Evolutionary conservation across 2,329 filamentous ascomycete genomes (phyloP).

Genomic region (Beauveria sp.): DNA sequence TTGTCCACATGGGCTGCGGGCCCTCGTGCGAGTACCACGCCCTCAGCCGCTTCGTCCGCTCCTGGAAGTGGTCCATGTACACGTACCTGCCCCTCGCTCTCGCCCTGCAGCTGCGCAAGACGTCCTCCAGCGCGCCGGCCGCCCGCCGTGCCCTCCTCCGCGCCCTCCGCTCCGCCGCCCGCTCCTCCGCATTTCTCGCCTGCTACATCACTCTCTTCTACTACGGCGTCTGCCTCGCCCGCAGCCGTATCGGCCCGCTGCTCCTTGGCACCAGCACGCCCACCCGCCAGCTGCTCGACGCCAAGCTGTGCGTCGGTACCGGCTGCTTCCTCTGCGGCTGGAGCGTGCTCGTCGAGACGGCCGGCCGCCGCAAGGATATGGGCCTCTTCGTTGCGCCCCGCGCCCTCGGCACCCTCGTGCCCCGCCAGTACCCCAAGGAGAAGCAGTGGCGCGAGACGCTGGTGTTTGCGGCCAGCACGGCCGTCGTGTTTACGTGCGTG

Average conservation of each 20-base stretch:
- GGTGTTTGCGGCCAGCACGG: constrained; percentile 59
- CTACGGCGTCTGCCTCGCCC: constrained; percentile 72
- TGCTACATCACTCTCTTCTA: constrained; percentile 74
- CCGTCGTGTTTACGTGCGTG: constrained; percentile 61
- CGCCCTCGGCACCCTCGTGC: constrained; percentile 66
- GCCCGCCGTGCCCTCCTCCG: constrained; percentile 37
- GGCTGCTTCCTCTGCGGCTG: constrained; percentile 74
- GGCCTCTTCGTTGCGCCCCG: constrained; percentile 74
- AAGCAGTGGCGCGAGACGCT: constrained; percentile 61
- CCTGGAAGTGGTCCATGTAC: constrained; percentile 66
- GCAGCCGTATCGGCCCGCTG: constrained; percentile 65
- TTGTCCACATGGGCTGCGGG: constrained; percentile 75
- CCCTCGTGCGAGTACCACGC: constrained; percentile 70
- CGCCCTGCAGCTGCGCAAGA: constrained; percentile 44
- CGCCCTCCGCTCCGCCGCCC: constrained; percentile 52
- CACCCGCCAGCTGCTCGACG: constrained; percentile 45
- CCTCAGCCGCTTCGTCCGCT: constrained; percentile 55
- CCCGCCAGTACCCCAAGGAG: constrained; percentile 55
- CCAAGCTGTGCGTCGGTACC: constrained; percentile 59
- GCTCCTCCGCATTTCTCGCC: constrained; percentile 71
- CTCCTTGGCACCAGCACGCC: constrained; percentile 48
- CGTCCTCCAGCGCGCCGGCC: neutral
- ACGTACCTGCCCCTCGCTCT: constrained; percentile 73
- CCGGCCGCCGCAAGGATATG: constrained; percentile 62
- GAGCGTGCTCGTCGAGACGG: constrained; percentile 68